Conservation (phyloP, 495 filamentous ascomycete genomes). For the Lophiotrema nucula region DNA sequence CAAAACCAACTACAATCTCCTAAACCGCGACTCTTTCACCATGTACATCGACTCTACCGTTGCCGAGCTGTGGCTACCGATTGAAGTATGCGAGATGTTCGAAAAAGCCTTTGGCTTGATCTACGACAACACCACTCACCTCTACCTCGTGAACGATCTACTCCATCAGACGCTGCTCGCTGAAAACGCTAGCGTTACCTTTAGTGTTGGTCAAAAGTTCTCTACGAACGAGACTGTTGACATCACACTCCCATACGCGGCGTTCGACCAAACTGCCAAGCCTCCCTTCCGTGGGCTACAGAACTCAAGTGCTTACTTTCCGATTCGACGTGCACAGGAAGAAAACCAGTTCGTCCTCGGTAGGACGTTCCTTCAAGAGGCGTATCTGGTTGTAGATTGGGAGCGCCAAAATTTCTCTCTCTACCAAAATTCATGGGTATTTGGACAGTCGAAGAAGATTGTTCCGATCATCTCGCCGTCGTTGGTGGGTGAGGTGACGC, state of each 20-base stretch:
- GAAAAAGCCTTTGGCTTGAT: conserved; percentile 53
- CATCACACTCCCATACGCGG: conserved; percentile 53
- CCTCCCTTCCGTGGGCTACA: conserved; percentile 36
- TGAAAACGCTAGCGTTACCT: conserved; percentile 52
- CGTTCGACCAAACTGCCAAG: conserved; percentile 51
- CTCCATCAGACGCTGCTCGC: conserved; percentile 47
- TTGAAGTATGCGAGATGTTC: conserved; percentile 53
- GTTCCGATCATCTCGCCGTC: conserved; percentile 36
- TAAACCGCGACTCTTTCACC: conserved; percentile 20
- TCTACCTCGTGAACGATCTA: conserved; percentile 53
- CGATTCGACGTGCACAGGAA: conserved; percentile 51
- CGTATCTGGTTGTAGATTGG: conserved; percentile 52
- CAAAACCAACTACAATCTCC: conserved; percentile 27
- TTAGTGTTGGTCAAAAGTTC: conserved; percentile 48
- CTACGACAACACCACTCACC: conserved; percentile 44
- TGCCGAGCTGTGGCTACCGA: conserved; percentile 56
- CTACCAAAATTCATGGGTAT: conserved; percentile 41
- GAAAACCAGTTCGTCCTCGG: conserved; percentile 56
- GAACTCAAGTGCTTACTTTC: conserved; percentile 50
- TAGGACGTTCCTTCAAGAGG: conserved; percentile 58
- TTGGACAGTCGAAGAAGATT: conserved; percentile 39
- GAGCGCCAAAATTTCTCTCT: conserved; percentile 50
- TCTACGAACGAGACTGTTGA: conserved; percentile 45
- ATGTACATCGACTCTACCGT: conserved; percentile 55
- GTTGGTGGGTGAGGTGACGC: neutral